Evolutionary conservation across 2,329 filamentous ascomycete genomes (phyloP).

Genomic region (Rhinocladiella similis): DNA sequence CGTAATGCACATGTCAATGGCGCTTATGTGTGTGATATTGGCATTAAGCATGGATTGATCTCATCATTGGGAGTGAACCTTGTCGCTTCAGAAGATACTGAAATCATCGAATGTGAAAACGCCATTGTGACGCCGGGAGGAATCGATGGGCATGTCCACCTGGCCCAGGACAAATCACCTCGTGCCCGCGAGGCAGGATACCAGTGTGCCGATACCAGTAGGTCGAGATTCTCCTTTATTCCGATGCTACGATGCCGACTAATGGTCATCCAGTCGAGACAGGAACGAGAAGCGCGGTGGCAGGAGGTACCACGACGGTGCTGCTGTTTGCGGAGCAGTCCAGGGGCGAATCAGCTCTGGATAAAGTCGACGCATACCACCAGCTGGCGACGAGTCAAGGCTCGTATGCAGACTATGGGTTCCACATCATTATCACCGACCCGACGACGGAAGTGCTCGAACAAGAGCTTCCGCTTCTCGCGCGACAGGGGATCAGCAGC

Average conservation of each 20-base stretch:
- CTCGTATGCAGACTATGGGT: slow-evolving; percentile 58
- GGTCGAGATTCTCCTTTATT: not conserved
- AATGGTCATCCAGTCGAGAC: slow-evolving; percentile 33
- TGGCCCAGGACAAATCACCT: not conserved
- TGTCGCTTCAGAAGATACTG: not conserved
- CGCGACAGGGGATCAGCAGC: slow-evolving; percentile 42
- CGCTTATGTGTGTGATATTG: not conserved
- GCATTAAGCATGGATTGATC: not conserved
- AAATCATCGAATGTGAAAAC: not conserved
- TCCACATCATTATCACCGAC: slow-evolving; percentile 45
- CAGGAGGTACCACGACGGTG: slow-evolving; percentile 60
- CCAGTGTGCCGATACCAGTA: not conserved
- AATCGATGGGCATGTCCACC: not conserved
- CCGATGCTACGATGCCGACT: not conserved
- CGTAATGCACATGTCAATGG: not conserved
- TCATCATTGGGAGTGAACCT: not conserved
- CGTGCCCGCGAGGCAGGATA: not conserved
- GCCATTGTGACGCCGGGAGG: not conserved
- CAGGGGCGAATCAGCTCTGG: slow-evolving; percentile 45
- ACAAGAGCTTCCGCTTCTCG: slow-evolving; percentile 40
- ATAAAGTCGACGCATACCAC: slow-evolving; percentile 50
- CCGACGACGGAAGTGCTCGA: slow-evolving; percentile 34
- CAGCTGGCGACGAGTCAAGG: slow-evolving; percentile 42
- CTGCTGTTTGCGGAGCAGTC: slow-evolving; percentile 58
- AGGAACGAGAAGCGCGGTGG: slow-evolving; percentile 56